Base-by-base conservation (phyloP, 345 rosid genomes). In the Eucalyptus sp. region DNA sequence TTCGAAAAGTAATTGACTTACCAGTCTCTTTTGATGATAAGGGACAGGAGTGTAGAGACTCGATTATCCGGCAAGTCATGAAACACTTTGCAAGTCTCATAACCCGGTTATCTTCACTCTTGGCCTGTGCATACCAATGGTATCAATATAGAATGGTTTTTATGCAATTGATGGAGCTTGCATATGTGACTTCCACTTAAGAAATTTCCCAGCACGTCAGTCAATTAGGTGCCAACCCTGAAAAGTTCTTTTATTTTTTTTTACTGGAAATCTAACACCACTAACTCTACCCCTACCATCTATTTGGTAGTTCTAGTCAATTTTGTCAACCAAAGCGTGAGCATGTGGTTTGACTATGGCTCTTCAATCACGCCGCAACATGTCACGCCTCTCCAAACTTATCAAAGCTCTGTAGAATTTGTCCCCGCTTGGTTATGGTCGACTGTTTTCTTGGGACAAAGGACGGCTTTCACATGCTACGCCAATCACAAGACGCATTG, bases 61-160 rank as follows among this genome's bases (percentile, higher is more conserved):
- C 3, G 10, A 64, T n/a, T n/a, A n/a, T 31, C 2, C 3, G 0
- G 41, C 17, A 16, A n/a, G 10, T n/a, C 18, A 2, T 1, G 76
- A 13, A 64, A 64, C 3, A 4, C 16, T 4, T 14, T 14, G 10
- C 20, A 64, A 15, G 10, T 14, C 76, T 7, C 0, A n/a, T n/a
- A 7, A 64, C 10, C 3, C 22, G 41, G 2, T 64, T n/a, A 64
- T 14, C 76, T 64, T 7, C 37, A n/a, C 20, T 15, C 41, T n/a
- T n/a, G 6, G 76, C 41, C 41, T 4, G 76, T 4, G 41, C 76
- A 64, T n/a, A 7, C 5, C 5, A 33, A n/a, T n/a, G 10, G 76
- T n/a, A 15, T 11, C 20, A 0, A 64, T 64, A 33, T 64, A 15
- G 41, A 64, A 33, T 16, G 2, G 4, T 64, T n/a, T 64, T 64